Evolutionary conservation across 345 rosid genomes (phyloP), one percentile per base, ranked within the genome.

Genomic region (Viola odorata): DNA sequence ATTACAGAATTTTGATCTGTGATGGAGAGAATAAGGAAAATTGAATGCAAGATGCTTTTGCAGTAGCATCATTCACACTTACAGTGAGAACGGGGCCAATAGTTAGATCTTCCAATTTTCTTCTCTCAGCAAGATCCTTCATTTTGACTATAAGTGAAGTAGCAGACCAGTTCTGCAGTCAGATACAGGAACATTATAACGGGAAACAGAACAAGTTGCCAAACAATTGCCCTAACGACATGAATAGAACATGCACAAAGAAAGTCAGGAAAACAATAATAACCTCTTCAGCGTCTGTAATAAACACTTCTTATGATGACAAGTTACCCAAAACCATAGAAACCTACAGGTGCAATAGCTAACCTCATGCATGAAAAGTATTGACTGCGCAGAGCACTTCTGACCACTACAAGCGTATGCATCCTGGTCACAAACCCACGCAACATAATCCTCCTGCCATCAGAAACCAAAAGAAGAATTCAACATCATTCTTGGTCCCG

Each of bases 401-500:
- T 94, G 99, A 62, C 99, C 99, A 62, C 97, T 94, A 74, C 99
- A 90, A 7, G 97, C 99, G 68, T 90, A 94, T 8, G 99, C 97
- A 79, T 94, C 97, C 80, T 94, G 99, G 71, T 94, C 99, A 65
- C 96, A 94, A 13, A 83, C 85, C 99, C 99, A 94, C 37, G 99
- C 96, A 67, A 90, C 87, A 36, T 94, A 90, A 76, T 90, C 95
- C 68, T 82, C 89, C 99, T 94, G 71, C 69, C 68, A 78, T 69
- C 62, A 23, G 55, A 57, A 72, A 66, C 38, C 10, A 41, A 37
- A 55, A 55, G 5, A 64, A 41, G 41, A 62, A 7, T 40, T 61
- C 37, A 72, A 65, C 41, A 53, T 42, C 45, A 12, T 10, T 55
- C 59, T 15, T 40, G 62, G 57, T 40, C 14, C n/a, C 15, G 8